These are phyloP conservation scores for Baeospora myosura DNA, from an alignment of 1,284 basidiomycete species.

Conservation along the genomic window DNA sequence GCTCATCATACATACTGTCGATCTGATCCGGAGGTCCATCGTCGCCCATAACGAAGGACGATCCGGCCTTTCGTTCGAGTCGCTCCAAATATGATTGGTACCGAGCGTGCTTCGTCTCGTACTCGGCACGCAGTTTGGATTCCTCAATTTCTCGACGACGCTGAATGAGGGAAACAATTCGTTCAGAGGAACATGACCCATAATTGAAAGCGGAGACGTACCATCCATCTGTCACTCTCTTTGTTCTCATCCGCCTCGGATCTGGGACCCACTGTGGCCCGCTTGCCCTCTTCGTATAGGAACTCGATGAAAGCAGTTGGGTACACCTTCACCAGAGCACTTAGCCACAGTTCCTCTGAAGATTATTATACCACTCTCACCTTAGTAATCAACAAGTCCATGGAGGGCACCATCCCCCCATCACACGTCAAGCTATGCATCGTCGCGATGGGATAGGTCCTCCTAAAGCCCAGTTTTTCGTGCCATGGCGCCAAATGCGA, in stretches of 20 bases:
- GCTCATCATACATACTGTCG: slow-evolving; percentile 58
- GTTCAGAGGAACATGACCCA: background rate
- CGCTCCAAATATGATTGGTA: slow-evolving; percentile 50
- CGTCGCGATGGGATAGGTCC: slow-evolving; percentile 60
- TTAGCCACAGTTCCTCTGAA: too few species aligned
- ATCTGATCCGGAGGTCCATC: slow-evolving; percentile 53
- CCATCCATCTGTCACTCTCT: slow-evolving; percentile 64
- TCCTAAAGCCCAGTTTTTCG: slow-evolving; percentile 73
- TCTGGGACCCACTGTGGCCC: slow-evolving; percentile 51
- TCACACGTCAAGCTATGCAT: slow-evolving; percentile 76
- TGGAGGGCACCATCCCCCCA: slow-evolving; percentile 71
- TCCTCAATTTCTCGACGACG: slow-evolving; percentile 46
- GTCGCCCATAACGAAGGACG: slow-evolving; percentile 28
- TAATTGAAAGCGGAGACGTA: slow-evolving; percentile 24
- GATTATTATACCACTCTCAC: too few species aligned
- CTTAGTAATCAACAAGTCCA: slow-evolving; percentile 75
- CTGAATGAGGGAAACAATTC: slow-evolving; percentile 25
- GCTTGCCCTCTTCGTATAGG: slow-evolving; percentile 46
- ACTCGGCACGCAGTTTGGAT: slow-evolving; percentile 41
- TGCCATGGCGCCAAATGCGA: slow-evolving; percentile 86
- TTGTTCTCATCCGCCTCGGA: slow-evolving; percentile 63
- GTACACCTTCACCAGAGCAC: too few species aligned
- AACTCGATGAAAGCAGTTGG: slow-evolving; percentile 63
- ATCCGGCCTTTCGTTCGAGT: slow-evolving; percentile 45
- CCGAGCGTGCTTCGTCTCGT: slow-evolving; percentile 43